Evolutionary conservation across 2,329 filamentous ascomycete species (phyloP), one percentile per base, ranked within the genome.

Genomic region (Diaporthe ampelina): DNA sequence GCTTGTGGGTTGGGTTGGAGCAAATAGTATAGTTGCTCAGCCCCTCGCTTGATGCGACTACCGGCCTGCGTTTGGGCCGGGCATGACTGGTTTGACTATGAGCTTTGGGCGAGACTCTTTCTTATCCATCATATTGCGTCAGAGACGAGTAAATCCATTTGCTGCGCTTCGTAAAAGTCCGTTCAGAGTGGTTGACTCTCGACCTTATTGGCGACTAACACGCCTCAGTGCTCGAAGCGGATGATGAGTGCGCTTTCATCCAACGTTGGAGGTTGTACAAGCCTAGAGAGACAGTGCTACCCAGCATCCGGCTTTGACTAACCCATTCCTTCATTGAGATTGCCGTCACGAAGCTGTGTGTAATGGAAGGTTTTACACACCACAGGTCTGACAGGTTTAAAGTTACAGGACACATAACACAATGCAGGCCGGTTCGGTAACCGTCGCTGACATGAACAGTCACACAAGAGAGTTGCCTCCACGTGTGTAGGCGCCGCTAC

Each of bases 1-100:
- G 70, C 70, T 63, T 40, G 21, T 19, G 19, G 57, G 40, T 19
- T 40, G 48, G 32, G 5, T 72, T 32, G 11, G 15, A 54, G 57
- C 45, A 63, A 63, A 56, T 45, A 63, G 70, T 45, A 35, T 32
- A 48, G 58, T 56, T 37, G 57, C 70, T 72, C 57, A 48, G 70
- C 70, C 70, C 32, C 70, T 63, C 70, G 63, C 63, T 68, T 72
- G 40, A 54, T 24, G 48, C 7, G 29, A 10, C 26, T n/a, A 35
- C 57, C 52, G 57, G 57, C 29, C 45, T 56, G 24, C 35, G 9
- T 72, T 43, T 63, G 48, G 58, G 57, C 58, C n/a, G 40, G 50
- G 40, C 43, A 32, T 26, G 43, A 52, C 37, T 13, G 24, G 32
- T 26, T 40, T 40, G 32, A 40, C 26, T 45, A 43, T 35, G 24